phyloP scores from a whole-genome alignment of 2,329 filamentous ascomycete species.

The Colletotrichum sidae region DNA sequence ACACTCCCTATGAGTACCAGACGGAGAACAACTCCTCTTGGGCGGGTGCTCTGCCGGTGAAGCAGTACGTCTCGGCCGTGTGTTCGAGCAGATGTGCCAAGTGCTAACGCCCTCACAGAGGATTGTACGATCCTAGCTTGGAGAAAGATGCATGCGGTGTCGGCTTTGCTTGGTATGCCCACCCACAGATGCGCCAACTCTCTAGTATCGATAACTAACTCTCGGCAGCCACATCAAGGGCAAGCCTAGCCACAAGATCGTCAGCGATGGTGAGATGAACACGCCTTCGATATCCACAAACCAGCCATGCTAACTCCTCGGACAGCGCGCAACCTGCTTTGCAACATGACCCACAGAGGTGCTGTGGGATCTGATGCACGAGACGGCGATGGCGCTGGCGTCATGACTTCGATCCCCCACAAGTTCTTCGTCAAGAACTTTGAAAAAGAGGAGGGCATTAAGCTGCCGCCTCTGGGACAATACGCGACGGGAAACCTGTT shows the following conservation, averaged over 20 bases:
- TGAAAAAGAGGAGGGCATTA: constrained; percentile 87
- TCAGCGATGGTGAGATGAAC: constrained; percentile 86
- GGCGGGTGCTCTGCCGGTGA: constrained; percentile 95
- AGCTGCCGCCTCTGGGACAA: constrained; percentile 88
- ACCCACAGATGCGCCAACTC: constrained; percentile 8
- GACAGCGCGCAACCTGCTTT: constrained; percentile 88
- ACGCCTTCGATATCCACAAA: constrained; percentile 46
- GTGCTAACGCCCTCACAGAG: constrained; percentile 55
- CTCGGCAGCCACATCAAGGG: constrained; percentile 90
- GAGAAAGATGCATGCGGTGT: constrained; percentile 99
- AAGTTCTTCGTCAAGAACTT: constrained; percentile 99
- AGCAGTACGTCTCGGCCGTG: constrained; percentile 73
- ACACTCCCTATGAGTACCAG: constrained; percentile 86
- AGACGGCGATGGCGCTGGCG: constrained; percentile 97
- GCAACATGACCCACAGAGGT: constrained; percentile 99
- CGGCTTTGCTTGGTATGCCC: constrained; percentile 92
- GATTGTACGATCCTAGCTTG: constrained; percentile 93
- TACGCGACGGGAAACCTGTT: constrained; percentile 98
- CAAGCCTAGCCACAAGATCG: constrained; percentile 96
- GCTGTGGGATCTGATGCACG: constrained; percentile 97
- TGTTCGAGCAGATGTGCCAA: neutral
- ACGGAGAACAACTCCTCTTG: constrained; percentile 87
- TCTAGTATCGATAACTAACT: constrained; percentile 39
- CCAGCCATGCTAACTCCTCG: constrained; percentile 10
- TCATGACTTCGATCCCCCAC: constrained; percentile 99